Evolutionary conservation across 2,329 filamentous ascomycete genomes (phyloP), one percentile per base, ranked within the genome.

Genomic region (Fusarium sp.): DNA sequence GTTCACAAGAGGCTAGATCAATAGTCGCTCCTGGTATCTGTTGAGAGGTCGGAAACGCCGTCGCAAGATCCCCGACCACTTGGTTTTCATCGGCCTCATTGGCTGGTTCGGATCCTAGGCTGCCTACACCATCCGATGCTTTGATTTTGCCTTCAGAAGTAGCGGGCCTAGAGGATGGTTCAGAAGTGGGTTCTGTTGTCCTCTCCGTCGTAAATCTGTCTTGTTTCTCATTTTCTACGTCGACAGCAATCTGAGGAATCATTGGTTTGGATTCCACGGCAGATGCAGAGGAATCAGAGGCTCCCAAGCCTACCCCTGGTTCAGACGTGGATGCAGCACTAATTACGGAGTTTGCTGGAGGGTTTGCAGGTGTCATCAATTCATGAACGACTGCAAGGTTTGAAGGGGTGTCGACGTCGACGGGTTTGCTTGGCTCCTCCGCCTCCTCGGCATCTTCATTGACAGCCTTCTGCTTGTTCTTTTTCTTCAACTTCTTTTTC

Each of bases 51-150:
- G 46, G 46, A 61, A 54, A 17, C 15, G 63, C 59, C 20, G 22
- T 39, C 29, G 17, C 20, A 3, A 42, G 47, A 10, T 45, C 65
- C 35, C 68, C 61, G n/a, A 39, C 47, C 50, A 69, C 75, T 31
- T 58, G 66, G 55, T 79, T 79, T 77, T 80, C 81, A 78, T 78
- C 81, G 73, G 77, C 81, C 71, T 76, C 72, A 49, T 78, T 76
- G 7, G 70, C 70, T 22, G 65, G 35, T 13, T 64, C 71, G 41
- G 38, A 17, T 35, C 47, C 36, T 65, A 58, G 59, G 29, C 70
- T 46, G 46, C 52, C 62, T 42, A 65, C 59, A 31, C 50, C 52
- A 17, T 69, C 65, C 44, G 50, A 49, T 20, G 46, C 46, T 33
- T 45, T 64, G 35, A 54, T 53, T 20, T 71, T 52, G 18, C 44